Evolutionary conservation across 2,329 filamentous ascomycete species (phyloP).

Genomic region (Botrytis pseudocinerea): DNA sequence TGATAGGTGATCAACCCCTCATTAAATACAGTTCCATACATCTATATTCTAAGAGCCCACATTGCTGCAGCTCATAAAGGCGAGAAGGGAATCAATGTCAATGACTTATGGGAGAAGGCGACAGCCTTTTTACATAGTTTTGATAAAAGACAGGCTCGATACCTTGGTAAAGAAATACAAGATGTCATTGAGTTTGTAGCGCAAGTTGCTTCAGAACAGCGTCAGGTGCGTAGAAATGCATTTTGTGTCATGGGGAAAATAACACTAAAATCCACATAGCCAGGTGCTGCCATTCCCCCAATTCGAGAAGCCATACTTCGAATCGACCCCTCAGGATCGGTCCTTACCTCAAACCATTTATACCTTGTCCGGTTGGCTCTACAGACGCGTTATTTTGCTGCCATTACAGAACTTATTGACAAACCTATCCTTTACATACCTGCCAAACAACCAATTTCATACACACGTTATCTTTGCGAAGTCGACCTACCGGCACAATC

Average conservation of each 20-base stretch:
- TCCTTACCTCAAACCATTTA: slow-evolving; percentile 66
- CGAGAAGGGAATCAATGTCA: slow-evolving; percentile 29
- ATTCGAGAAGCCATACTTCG: slow-evolving; percentile 55
- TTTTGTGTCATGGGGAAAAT: neutral
- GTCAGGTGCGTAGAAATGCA: slow-evolving; percentile 31
- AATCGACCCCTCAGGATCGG: slow-evolving; percentile 65
- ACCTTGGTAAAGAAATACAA: slow-evolving; percentile 51
- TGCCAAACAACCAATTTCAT: slow-evolving; percentile 43
- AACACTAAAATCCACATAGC: slow-evolving; percentile 31
- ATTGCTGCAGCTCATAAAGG: slow-evolving; percentile 45
- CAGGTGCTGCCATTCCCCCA: slow-evolving; percentile 33
- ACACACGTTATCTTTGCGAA: slow-evolving; percentile 49
- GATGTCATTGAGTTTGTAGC: slow-evolving; percentile 46
- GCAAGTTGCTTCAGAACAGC: slow-evolving; percentile 28
- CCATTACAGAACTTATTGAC: slow-evolving; percentile 62
- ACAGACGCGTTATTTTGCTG: slow-evolving; percentile 52
- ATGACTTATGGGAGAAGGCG: slow-evolving; percentile 51
- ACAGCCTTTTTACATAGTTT: slow-evolving; percentile 45
- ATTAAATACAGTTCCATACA: slow-evolving; percentile 59
- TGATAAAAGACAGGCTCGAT: slow-evolving; percentile 56
- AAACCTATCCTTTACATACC: slow-evolving; percentile 68
- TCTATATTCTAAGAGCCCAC: slow-evolving; percentile 53
- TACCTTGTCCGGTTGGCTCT: slow-evolving; percentile 58
- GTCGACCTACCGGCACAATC: slow-evolving; percentile 47
- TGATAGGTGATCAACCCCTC: slow-evolving; percentile 49